phyloP scores from a whole-genome alignment of 2,329 filamentous ascomycete species.

The Botrytis cinerea region DNA sequence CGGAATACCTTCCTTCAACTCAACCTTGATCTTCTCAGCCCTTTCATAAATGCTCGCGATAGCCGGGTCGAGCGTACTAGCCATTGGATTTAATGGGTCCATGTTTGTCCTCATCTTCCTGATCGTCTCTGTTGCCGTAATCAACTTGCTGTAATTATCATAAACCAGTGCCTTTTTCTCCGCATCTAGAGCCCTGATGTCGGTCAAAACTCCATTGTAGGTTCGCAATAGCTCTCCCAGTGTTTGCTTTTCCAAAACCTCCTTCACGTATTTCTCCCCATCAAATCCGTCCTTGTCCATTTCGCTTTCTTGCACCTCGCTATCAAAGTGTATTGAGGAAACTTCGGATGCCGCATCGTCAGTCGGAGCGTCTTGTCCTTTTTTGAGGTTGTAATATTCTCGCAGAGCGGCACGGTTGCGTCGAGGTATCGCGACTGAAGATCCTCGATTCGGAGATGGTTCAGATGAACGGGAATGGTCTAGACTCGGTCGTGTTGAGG shows the following conservation, averaged over 20 bases:
- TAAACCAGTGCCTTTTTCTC: constrained; percentile 97
- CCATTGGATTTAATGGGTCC: constrained; percentile 73
- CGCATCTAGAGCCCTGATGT: constrained; percentile 87
- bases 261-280: constrained; percentile 65
- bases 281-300: constrained; percentile 76
- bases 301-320: constrained; percentile 65
- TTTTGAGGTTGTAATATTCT: constrained; percentile 88
- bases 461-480: constrained; percentile 64
- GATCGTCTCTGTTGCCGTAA: constrained; percentile 95
- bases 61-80: constrained; percentile 70
- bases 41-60: constrained; percentile 69
- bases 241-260: constrained; percentile 60
- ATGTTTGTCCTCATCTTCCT: constrained; percentile 82
- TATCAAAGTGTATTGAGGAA: constrained; percentile 44
- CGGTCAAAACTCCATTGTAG: constrained; percentile 72
- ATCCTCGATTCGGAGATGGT: constrained; percentile 53
- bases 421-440: constrained; percentile 38
- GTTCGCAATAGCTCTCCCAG: constrained; percentile 69
- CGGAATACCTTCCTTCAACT: constrained; percentile 34
- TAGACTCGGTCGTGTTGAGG: constrained; percentile 73
- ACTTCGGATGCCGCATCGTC: constrained; percentile 38
- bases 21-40: constrained; percentile 36
- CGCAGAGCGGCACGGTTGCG: constrained; percentile 80
- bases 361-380: constrained; percentile 35
- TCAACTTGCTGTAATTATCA: constrained; percentile 97